These are phyloP conservation scores for Trichoderma sp. DNA, from an alignment of 2,329 filamentous ascomycete species.

Conservation along the genomic window DNA sequence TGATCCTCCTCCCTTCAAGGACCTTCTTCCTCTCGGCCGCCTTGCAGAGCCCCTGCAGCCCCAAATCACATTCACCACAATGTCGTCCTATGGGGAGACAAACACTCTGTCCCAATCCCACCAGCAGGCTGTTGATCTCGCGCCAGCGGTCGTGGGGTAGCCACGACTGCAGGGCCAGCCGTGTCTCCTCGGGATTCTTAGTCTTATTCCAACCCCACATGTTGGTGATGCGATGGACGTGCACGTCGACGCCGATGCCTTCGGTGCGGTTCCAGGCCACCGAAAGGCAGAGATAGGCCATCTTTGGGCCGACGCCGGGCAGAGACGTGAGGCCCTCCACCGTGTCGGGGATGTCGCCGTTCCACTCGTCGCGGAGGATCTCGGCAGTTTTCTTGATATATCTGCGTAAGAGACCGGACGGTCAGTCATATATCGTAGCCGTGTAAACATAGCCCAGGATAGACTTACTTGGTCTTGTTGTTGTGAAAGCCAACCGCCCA, in stretches of 20 bases:
- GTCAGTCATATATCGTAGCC: background rate
- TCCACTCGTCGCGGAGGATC: conserved; percentile 67
- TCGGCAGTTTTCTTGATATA: conserved; percentile 71
- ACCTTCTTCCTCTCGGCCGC: conserved; percentile 66
- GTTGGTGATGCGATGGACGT: conserved; percentile 93
- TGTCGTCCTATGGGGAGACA: conserved; percentile 75
- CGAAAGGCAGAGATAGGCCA: conserved; percentile 85
- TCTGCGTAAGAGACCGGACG: conserved; percentile 27
- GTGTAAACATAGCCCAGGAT: background rate
- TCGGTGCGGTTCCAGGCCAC: conserved; percentile 62
- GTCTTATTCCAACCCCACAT: conserved; percentile 89
- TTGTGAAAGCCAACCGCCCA: conserved; percentile 89
- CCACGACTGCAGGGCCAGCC: conserved; percentile 73
- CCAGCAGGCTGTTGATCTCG: conserved; percentile 86
- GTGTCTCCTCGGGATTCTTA: conserved; percentile 76
- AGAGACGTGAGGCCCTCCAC: conserved; percentile 72
- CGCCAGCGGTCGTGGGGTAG: conserved; percentile 81
- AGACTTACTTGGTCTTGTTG: conserved; percentile 70
- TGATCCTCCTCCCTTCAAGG: conserved; percentile 49
- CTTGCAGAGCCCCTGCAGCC: conserved; percentile 70
- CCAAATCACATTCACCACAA: conserved; percentile 84
- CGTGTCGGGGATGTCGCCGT: conserved; percentile 75
- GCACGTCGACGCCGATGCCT: conserved; percentile 91
- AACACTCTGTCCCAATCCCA: conserved; percentile 83
- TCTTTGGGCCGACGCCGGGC: conserved; percentile 89